phyloP scores from a whole-genome alignment of 1,139 yeast genomes.

The Meyerozyma carpophila region DNA sequence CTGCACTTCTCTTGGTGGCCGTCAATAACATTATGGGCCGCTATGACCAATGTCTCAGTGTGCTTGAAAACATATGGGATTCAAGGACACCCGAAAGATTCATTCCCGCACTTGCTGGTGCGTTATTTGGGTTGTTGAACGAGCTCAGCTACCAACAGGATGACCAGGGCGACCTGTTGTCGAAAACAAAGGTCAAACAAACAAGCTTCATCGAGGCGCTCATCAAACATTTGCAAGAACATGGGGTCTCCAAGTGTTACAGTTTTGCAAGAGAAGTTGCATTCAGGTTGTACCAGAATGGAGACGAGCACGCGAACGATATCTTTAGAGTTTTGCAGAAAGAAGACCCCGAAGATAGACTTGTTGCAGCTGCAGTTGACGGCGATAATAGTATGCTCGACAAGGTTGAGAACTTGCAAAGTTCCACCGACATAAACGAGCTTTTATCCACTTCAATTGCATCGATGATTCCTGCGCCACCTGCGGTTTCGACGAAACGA shows the following conservation, averaged over 20 bases:
- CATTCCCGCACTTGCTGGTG: constrained; percentile 40
- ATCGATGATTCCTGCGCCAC: constrained; percentile 2
- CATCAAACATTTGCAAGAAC: not conserved
- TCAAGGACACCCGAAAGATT: constrained; percentile 14
- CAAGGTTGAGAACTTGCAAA: not conserved
- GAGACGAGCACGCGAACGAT: not conserved
- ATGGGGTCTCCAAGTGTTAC: not conserved
- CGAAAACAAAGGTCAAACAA: not conserved
- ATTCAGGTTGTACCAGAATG: not conserved
- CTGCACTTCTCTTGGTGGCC: constrained; percentile 42
- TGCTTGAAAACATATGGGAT: constrained; percentile 33
- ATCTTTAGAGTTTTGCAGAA: not conserved
- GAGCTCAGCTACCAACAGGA: constrained; percentile 3
- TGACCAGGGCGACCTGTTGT: not conserved
- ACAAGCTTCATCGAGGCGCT: not conserved
- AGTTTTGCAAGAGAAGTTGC: not conserved
- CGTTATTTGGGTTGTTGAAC: constrained; percentile 46
- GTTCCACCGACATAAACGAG: constrained; percentile 18
- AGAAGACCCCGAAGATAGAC: not conserved
- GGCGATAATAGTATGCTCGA: not conserved
- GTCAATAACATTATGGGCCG: constrained; percentile 33
- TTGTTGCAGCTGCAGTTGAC: not conserved
- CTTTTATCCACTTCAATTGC: constrained; percentile 21
- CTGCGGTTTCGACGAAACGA: not conserved
- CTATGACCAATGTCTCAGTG: constrained; percentile 38